These are phyloP conservation scores for Microdochium paspali DNA, from an alignment of 2,329 filamentous ascomycete species.

Conservation along the genomic window DNA sequence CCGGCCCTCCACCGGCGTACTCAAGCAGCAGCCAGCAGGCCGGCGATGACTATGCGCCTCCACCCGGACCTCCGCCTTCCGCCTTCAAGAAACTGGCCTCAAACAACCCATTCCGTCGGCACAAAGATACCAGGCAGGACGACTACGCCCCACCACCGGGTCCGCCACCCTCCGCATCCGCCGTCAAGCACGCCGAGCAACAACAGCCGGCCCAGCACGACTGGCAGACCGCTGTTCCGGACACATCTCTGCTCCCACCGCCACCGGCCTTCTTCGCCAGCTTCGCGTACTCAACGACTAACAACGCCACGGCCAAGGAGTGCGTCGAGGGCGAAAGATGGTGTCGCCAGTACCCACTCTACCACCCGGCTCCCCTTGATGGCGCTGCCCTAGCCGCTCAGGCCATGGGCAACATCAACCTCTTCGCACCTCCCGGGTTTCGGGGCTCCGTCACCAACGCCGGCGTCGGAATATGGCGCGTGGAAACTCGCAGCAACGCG, in stretches of 20 bases:
- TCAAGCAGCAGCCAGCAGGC: not conserved
- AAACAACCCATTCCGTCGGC: slow-evolving; percentile 11
- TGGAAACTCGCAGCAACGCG: slow-evolving; percentile 28
- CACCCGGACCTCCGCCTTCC: slow-evolving; percentile 18
- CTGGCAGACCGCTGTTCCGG: slow-evolving; percentile 63
- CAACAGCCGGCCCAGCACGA: slow-evolving; percentile 57
- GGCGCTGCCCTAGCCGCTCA: slow-evolving; percentile 36
- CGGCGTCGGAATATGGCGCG: slow-evolving; percentile 42
- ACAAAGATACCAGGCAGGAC: slow-evolving; percentile 14
- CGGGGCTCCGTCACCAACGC: slow-evolving; percentile 34
- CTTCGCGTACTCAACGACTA: slow-evolving; percentile 55
- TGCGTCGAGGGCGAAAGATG: slow-evolving; percentile 57
- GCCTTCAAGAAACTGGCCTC: slow-evolving; percentile 11
- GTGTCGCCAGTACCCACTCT: slow-evolving; percentile 53
- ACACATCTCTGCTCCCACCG: slow-evolving; percentile 63
- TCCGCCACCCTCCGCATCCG: slow-evolving; percentile 15
- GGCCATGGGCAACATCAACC: slow-evolving; percentile 38
- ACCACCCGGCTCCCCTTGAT: slow-evolving; percentile 39
- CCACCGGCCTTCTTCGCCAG: slow-evolving; percentile 58
- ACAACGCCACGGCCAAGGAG: slow-evolving; percentile 58
- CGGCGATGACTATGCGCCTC: slow-evolving; percentile 10
- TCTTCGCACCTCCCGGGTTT: slow-evolving; percentile 41
- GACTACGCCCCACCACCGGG: slow-evolving; percentile 26
- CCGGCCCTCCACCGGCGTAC: slow-evolving; percentile 14
- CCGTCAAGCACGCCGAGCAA: slow-evolving; percentile 6